Percentiles rank a stretch among this genome's conserved stretches.
phyloP scores from a whole-genome alignment of 345 rosid species.

The Microcos paniculata region DNA sequence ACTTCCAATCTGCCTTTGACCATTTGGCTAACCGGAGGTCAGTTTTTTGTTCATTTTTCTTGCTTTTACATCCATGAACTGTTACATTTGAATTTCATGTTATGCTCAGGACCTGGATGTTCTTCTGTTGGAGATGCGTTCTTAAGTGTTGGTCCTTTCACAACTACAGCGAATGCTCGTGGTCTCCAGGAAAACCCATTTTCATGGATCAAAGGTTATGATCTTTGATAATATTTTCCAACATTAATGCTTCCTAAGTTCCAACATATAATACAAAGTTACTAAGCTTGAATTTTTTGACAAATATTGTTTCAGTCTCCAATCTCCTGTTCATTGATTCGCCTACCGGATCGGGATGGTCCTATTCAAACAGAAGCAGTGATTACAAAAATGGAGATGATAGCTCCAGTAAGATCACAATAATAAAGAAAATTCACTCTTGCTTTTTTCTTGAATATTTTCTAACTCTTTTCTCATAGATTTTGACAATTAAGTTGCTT shows the following conservation, averaged over 20 bases:
- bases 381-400: not conserved
- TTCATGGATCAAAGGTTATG: slow-evolving; percentile 8
- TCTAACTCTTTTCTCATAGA: not conserved
- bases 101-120: slow-evolving; percentile 5
- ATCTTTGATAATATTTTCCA: not conserved
- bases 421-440: not conserved
- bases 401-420: not conserved
- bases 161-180: not conserved
- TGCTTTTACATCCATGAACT: not conserved
- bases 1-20: not conserved
- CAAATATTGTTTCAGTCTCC: not conserved
- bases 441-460: not conserved
- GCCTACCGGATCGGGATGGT: not conserved
- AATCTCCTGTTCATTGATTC: not conserved
- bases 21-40: slow-evolving; percentile 9
- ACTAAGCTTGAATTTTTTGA: not conserved
- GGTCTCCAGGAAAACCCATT: not conserved
- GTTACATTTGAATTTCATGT: not conserved
- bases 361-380: not conserved
- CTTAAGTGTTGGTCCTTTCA: not conserved
- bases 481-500: not conserved
- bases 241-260: not conserved
- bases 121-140: slow-evolving; percentile 8
- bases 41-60: not conserved
- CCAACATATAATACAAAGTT: too few relatives aligned